phyloP scores from a whole-genome alignment of 2,329 filamentous ascomycete species.

The Truncatella angustata region DNA sequence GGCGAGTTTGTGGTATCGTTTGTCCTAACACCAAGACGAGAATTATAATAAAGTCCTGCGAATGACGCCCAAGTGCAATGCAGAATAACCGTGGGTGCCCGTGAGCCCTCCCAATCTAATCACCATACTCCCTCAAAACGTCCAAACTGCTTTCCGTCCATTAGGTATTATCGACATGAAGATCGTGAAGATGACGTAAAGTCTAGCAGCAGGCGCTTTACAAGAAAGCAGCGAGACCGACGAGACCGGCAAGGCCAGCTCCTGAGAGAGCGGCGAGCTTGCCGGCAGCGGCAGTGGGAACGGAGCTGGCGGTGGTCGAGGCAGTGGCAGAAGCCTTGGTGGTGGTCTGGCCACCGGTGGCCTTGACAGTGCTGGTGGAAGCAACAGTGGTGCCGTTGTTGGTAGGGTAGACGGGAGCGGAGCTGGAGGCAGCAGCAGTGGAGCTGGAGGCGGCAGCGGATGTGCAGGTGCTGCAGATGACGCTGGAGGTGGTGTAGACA shows the following conservation, averaged over 20 bases:
- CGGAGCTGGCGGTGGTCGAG: constrained; percentile 29
- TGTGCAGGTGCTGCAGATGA: constrained; percentile 32
- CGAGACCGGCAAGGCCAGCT: constrained; percentile 57
- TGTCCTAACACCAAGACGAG: constrained; percentile 35
- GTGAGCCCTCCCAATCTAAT: constrained; percentile 28
- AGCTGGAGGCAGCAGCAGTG: constrained; percentile 2
- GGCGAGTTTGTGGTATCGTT: constrained; percentile 24
- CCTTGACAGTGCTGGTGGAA: constrained; percentile 26
- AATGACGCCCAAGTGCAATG: constrained; percentile 35
- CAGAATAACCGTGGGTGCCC: constrained; percentile 29
- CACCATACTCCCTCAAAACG: constrained; percentile 24
- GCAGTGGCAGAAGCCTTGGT: constrained; percentile 38
- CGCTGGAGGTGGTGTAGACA: constrained; percentile 49
- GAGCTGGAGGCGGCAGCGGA: background rate
- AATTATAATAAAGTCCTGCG: constrained; percentile 38
- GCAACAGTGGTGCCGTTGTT: constrained; percentile 35
- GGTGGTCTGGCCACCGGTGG: constrained; percentile 41
- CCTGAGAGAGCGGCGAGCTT: constrained; percentile 56
- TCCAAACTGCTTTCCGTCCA: constrained; percentile 35
- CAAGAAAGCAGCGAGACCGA: constrained; percentile 53
- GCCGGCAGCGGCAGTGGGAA: constrained; percentile 55
- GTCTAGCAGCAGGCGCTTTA: constrained; percentile 16
- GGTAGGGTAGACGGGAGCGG: constrained; percentile 10
- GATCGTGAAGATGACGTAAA: constrained; percentile 36
- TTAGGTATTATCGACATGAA: constrained; percentile 40